phyloP scores from a whole-genome alignment of 768 basidiomycete species.

The Pulveroboletus frians region DNA sequence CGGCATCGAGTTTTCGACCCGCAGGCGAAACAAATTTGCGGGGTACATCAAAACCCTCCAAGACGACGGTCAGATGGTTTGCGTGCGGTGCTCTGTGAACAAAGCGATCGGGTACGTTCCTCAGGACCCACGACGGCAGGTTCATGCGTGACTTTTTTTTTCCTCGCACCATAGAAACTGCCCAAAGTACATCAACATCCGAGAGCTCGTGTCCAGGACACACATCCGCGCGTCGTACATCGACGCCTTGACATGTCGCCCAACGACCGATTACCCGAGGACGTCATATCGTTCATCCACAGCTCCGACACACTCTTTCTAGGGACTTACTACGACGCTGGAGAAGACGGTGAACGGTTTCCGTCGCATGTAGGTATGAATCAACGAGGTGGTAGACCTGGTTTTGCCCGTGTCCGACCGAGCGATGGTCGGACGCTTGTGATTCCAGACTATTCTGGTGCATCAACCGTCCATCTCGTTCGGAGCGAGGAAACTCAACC shows the following conservation, averaged over 20 bases:
- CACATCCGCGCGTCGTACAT: conserved; percentile 36
- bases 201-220: conserved; percentile 41
- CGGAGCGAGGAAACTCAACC: neutral
- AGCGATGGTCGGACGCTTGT: conserved; percentile 51
- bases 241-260: conserved; percentile 30
- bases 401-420: conserved; percentile 54
- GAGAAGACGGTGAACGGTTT: conserved; percentile 32
- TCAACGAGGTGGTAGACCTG: conserved; percentile 56
- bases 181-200: conserved; percentile 63
- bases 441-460: conserved; percentile 59
- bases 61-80: conserved; percentile 29
- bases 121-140: neutral
- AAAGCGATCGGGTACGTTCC: conserved; percentile 53
- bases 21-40: conserved; percentile 61
- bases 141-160: neutral
- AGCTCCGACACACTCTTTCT: conserved; percentile 54
- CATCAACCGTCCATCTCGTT: neutral
- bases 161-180: conserved; percentile 44
- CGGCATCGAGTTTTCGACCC: conserved; percentile 54
- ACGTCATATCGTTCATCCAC: conserved; percentile 44
- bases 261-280: conserved; percentile 43
- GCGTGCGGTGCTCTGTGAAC: conserved; percentile 38
- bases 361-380: conserved; percentile 66
- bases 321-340: conserved; percentile 47
- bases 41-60: conserved; percentile 40